phyloP scores from a whole-genome alignment of 208 protist species.

The Herpetomonas samuelpessoai region DNA sequence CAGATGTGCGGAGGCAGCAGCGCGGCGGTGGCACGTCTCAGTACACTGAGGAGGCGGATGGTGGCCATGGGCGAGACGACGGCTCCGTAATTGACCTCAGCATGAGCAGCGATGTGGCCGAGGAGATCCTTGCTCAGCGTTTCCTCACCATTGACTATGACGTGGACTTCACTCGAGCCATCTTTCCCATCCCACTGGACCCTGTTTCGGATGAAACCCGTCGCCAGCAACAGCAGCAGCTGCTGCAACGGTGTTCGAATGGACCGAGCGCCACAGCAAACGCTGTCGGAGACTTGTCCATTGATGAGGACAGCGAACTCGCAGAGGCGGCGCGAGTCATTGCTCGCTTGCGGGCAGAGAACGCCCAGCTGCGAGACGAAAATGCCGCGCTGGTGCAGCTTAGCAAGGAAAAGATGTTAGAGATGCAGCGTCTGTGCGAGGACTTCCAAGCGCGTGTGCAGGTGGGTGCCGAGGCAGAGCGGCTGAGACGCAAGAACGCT shows the following conservation, averaged over 20 bases:
- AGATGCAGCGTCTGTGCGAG: constrained; percentile 81
- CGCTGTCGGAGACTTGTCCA: background rate
- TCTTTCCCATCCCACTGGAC: constrained; percentile 74
- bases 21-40: background rate
- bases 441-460: constrained; percentile 58
- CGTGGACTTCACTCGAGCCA: constrained; percentile 84
- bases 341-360: constrained; percentile 31
- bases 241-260: background rate
- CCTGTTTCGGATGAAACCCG: background rate
- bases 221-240: background rate
- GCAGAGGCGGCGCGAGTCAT: constrained; percentile 4
- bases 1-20: constrained; percentile 30
- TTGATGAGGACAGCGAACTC: constrained; percentile 17
- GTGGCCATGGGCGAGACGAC: background rate
- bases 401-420: constrained; percentile 78
- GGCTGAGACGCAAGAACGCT: constrained; percentile 39
- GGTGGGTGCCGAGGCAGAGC: constrained; percentile 37
- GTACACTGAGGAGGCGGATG: background rate
- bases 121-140: constrained; percentile 40
- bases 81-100: constrained; percentile 34
- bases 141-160: constrained; percentile 85
- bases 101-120: constrained; percentile 19
- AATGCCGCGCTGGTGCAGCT: constrained; percentile 59
- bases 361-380: constrained; percentile 54
- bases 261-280: background rate